phyloP scores from a whole-genome alignment of 768 basidiomycete species.

The Cubamyces sp. region DNA sequence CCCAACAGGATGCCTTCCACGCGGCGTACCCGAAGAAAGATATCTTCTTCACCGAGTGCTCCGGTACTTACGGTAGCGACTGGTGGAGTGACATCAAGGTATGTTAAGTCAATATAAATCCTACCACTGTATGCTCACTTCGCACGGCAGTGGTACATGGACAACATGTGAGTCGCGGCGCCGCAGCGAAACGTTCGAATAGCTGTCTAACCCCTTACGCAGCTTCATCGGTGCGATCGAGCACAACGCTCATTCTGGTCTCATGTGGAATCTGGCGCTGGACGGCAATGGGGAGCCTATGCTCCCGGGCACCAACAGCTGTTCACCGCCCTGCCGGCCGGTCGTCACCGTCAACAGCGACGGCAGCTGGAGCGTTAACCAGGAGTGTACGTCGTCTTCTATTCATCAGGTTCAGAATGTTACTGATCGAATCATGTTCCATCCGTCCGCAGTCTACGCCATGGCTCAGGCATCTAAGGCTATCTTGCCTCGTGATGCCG shows the following conservation, averaged over 20 bases:
- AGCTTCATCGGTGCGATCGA: constrained; percentile 48
- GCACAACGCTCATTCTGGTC: constrained; percentile 48
- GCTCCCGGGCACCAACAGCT: constrained; percentile 66
- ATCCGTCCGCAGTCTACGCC: constrained; percentile 52
- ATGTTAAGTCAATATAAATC: constrained; percentile 4
- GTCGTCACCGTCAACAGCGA: constrained; percentile 69
- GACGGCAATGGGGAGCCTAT: constrained; percentile 66
- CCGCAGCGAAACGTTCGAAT: constrained; percentile 28
- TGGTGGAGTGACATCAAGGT: constrained; percentile 87
- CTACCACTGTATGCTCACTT: neutral
- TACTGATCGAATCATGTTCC: neutral
- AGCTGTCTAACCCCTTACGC: constrained; percentile 21
- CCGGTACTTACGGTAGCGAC: constrained; percentile 65
- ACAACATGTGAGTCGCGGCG: constrained; percentile 53
- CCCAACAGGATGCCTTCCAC: constrained; percentile 59
- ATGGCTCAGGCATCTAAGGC: constrained; percentile 81
- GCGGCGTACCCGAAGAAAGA: constrained; percentile 59
- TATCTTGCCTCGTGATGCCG: constrained; percentile 65
- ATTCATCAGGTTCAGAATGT: neutral
- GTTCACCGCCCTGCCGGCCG: constrained; percentile 66
- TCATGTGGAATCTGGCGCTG: constrained; percentile 81
- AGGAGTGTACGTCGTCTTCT: constrained; percentile 59
- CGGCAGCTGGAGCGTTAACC: constrained; percentile 66
- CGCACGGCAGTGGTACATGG: constrained; percentile 62
- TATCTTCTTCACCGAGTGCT: constrained; percentile 64